Evolutionary conservation across 139 green algal genomes (phyloP).

Genomic region (Limnomonas spitsbergensis): DNA sequence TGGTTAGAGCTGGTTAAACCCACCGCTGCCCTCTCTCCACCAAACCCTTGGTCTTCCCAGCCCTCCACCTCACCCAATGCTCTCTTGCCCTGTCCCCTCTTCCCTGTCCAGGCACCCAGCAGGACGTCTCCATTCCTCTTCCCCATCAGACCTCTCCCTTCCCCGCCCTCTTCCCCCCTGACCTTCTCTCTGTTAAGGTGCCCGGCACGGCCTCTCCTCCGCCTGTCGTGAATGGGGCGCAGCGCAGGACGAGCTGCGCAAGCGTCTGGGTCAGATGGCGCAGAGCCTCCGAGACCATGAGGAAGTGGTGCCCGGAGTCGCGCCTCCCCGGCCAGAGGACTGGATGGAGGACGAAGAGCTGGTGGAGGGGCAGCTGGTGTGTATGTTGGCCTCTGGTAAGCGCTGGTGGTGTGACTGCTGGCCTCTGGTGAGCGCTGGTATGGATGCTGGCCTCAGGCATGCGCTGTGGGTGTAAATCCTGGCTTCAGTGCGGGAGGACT

Average conservation of each 20-base stretch:
- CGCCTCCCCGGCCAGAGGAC: neutral
- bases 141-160: too few species aligned
- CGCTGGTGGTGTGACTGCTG: neutral
- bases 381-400: slow-evolving; percentile 27
- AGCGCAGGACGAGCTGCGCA: slow-evolving; percentile 22
- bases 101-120: too few species aligned
- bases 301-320: slow-evolving; percentile 3
- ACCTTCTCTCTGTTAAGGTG: too few species aligned
- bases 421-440: neutral
- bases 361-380: slow-evolving; percentile 11
- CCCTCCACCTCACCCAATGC: too few species aligned
- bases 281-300: slow-evolving; percentile 15
- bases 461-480: too few species aligned
- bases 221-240: slow-evolving; percentile 29
- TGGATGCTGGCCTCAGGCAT: neutral
- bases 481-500: too few species aligned
- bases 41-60: too few species aligned
- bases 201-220: neutral
- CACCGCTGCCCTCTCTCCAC: too few species aligned
- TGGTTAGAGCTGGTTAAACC: too few species aligned
- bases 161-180: too few species aligned
- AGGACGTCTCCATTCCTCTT: too few species aligned
- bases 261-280: slow-evolving; percentile 32
- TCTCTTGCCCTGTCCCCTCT: too few species aligned
- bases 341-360: slow-evolving; percentile 22